Evolutionary conservation across 192 early-diverging fungal genomes (phyloP), one percentile per base, ranked within the genome.

Genomic region (Coemansia sp.): DNA sequence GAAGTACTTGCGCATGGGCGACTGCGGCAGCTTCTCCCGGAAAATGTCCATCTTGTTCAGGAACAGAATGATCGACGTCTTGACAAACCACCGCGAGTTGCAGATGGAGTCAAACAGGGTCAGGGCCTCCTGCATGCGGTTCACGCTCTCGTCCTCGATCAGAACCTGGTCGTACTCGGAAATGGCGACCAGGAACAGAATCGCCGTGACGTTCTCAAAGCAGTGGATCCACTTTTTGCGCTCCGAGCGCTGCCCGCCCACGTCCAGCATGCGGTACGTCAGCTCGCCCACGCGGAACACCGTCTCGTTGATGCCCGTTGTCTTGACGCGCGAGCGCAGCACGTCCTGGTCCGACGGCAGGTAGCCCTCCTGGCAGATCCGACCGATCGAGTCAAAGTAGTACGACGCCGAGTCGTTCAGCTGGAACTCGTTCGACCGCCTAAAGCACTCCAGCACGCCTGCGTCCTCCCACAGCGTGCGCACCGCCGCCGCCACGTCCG

Each of bases 171-270:
- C 94, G 64, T 96, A 98, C 81, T 96, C 94, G 24, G 85, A 87
- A 52, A 96, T 94, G 28, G 95, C 95, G 18, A 95, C 94, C 68
- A 98, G 73, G 77, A 98, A 98, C 28, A 98, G 83, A 60, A 98
- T 94, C 4, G 93, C 90, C 1, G 92, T 97, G 19, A 97, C 94
- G 65, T 95, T 92, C 69, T 98, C 95, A 62, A 98, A 98, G 65
- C 94, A 98, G 79, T 96, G 95, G 62, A 96, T 95, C 95, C 95
- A 97, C 82, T 98, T 98, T 67, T 98, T 98, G 65, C 95, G 86
- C 82, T 98, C 95, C 40, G 92, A 95, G 42, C 95, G 89, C 84
- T 98, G 95, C 38, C 95, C 95, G 65, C 95, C 95, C 43, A 98
- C 95, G 82, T 98, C 95, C 76, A 94, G 91, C 91, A 98, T 93